A percentile compares a stretch with the other conserved stretches of the same genome.
phyloP scores from a whole-genome alignment of 1,284 basidiomycete genomes.

The Bjerkandera adusta region DNA sequence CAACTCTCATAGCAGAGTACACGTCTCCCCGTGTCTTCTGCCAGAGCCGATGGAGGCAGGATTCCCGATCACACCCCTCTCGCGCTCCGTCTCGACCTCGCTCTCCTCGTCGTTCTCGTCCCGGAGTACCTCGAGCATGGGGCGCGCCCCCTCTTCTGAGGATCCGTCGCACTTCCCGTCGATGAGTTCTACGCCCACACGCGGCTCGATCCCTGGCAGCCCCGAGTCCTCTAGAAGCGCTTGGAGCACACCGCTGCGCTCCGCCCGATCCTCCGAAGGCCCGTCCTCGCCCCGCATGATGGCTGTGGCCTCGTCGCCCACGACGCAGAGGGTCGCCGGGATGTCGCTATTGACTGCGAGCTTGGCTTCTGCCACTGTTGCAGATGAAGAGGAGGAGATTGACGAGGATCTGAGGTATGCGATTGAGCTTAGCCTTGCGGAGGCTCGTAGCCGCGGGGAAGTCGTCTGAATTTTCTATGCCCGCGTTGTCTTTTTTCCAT shows the following conservation, averaged over 20 bases:
- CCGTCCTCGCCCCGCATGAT: conserved; percentile 19
- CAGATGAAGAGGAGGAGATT: conserved; percentile 3
- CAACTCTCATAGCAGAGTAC: conserved; percentile 27
- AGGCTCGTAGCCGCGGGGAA: conserved; percentile 32
- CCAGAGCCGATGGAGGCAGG: conserved; percentile 37
- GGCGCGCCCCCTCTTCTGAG: conserved; percentile 22
- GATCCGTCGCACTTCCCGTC: conserved; percentile 16
- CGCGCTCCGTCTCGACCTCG: conserved; percentile 18
- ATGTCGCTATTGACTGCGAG: conserved; percentile 11
- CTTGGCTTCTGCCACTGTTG: conserved; percentile 3
- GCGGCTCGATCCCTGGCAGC: conserved; percentile 23
- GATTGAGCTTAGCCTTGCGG: conserved; percentile 32
- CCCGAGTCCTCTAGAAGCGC: conserved; percentile 27
- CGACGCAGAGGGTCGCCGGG: neutral
- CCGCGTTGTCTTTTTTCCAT: too few relatives aligned
- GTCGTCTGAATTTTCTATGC: conserved; percentile 19
- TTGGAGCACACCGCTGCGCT: conserved; percentile 31
- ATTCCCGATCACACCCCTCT: conserved; percentile 13
- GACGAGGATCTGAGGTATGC: conserved; percentile 30
- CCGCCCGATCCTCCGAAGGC: conserved; percentile 19
- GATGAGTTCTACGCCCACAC: conserved; percentile 14
- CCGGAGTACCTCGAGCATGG: conserved; percentile 13
- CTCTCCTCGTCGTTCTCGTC: conserved; percentile 5
- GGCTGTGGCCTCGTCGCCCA: conserved; percentile 16
- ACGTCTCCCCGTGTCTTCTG: conserved; percentile 33